Evolutionary conservation across 2,329 filamentous ascomycete genomes (phyloP).

Genomic region (Dactylellina sp.): DNA sequence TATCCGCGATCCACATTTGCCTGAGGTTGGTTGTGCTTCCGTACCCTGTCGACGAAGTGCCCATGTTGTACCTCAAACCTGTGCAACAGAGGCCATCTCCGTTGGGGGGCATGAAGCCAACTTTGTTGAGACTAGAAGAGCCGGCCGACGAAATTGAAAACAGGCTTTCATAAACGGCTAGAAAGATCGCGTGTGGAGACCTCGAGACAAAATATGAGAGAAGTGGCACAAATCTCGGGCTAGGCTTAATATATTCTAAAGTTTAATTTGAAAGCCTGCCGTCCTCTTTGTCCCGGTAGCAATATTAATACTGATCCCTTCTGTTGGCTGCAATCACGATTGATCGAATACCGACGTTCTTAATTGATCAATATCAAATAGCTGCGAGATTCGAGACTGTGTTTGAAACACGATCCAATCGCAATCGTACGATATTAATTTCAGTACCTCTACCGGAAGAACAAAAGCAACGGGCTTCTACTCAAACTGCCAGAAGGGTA

Average conservation of each 20-base stretch:
- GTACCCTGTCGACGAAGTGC: constrained; percentile 14
- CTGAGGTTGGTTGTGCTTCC: constrained; percentile 30
- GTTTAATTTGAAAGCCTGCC: constrained; percentile 43
- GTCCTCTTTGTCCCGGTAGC: constrained; percentile 1
- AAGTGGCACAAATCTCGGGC: constrained; percentile 31
- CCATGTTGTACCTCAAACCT: constrained; percentile 25
- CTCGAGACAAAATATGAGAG: constrained; percentile 4
- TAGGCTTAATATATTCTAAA: neutral
- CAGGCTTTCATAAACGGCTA: constrained; percentile 12
- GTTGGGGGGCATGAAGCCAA: constrained; percentile 21
- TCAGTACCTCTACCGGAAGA: neutral
- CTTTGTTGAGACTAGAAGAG: neutral
- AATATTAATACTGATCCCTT: neutral
- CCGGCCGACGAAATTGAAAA: constrained; percentile 13
- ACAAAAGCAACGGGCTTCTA: neutral
- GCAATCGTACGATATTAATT: constrained; percentile 9
- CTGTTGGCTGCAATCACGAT: no score
- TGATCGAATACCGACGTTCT: constrained; percentile 15
- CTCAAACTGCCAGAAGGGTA: constrained; percentile 18
- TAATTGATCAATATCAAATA: no score
- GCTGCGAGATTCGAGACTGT: neutral
- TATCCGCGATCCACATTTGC: constrained; percentile 8
- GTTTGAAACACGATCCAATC: neutral
- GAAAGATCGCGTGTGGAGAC: constrained; percentile 10
- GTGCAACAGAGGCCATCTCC: constrained; percentile 24